phyloP scores from a whole-genome alignment of 148 eudicot genomes.

The Polygonum maritimum region DNA sequence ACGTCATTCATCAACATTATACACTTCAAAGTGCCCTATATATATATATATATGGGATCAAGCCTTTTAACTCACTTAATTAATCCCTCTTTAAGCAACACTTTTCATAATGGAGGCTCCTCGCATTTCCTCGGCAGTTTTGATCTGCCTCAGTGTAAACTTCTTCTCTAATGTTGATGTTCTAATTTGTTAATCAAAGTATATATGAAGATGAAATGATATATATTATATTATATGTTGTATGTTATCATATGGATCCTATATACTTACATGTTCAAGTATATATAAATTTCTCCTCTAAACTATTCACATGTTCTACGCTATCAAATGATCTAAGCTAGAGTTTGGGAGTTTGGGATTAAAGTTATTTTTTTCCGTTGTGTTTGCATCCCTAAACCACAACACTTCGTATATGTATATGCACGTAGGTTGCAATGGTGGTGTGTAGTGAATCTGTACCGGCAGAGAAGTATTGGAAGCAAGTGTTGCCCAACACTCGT shows the following conservation, averaged over 20 bases:
- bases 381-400: too few relatives aligned
- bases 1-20: not conserved
- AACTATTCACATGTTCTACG: too few relatives aligned
- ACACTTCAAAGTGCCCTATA: not conserved
- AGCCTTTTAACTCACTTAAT: not conserved
- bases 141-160: not conserved
- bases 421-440: slow-evolving; percentile 33
- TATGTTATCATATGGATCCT: too few relatives aligned
- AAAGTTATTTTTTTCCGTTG: too few relatives aligned
- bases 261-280: too few relatives aligned
- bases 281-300: too few relatives aligned
- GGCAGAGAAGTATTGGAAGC: slow-evolving; percentile 53
- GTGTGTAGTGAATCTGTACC: slow-evolving; percentile 40
- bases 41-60: not conserved
- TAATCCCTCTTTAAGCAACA: not conserved
- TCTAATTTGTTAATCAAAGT: not conserved
- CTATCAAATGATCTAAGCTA: too few relatives aligned
- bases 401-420: not conserved
- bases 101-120: not conserved
- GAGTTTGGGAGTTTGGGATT: too few relatives aligned
- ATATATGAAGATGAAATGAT: not conserved
- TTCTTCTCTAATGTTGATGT: not conserved
- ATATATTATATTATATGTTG: not conserved
- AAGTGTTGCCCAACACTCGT: slow-evolving; percentile 53
- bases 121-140: not conserved